These are phyloP conservation scores for Trichoderma aggressivum DNA, from an alignment of 2,329 filamentous ascomycete species.

Conservation along the genomic window DNA sequence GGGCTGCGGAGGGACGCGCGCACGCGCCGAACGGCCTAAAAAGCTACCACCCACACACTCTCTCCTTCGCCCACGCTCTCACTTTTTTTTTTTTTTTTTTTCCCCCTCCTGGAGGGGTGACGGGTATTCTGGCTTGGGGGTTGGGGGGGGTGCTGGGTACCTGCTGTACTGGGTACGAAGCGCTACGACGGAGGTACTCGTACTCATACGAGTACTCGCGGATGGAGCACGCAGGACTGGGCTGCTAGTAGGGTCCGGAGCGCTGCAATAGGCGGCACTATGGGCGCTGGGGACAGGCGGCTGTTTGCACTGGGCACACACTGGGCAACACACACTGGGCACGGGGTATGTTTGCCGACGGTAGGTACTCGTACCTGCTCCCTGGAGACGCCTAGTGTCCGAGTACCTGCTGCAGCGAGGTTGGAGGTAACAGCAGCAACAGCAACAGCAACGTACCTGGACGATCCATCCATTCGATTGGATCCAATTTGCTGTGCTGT, in stretches of 20 bases:
- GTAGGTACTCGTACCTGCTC: slow-evolving; percentile 16
- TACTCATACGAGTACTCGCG: neutral
- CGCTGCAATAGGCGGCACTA: slow-evolving; percentile 4
- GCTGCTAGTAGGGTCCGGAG: neutral
- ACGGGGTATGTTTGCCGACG: neutral
- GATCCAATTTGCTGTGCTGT: neutral
- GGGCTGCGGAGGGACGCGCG: slow-evolving; percentile 28
- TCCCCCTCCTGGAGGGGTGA: slow-evolving; percentile 12
- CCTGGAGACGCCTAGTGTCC: neutral
- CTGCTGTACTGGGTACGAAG: slow-evolving; percentile 7
- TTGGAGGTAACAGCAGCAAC: neutral
- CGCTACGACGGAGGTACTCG: neutral
- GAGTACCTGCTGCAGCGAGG: neutral
- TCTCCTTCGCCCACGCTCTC: slow-evolving; percentile 10
- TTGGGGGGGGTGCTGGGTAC: slow-evolving; percentile 11
- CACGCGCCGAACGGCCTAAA: slow-evolving; percentile 20
- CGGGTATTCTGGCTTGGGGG: neutral
- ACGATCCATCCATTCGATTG: too few relatives aligned
- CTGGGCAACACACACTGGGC: slow-evolving; percentile 17
- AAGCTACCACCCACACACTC: slow-evolving; percentile 19
- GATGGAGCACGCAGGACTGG: slow-evolving; percentile 1
- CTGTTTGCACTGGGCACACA: slow-evolving; percentile 8
- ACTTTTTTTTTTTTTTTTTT: neutral
- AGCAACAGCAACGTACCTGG: too few relatives aligned
- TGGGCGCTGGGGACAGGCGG: slow-evolving; percentile 9